These are phyloP conservation scores for Lactarius pseudohatsudake DNA, from an alignment of 768 basidiomycete genomes.

Conservation along the genomic window DNA sequence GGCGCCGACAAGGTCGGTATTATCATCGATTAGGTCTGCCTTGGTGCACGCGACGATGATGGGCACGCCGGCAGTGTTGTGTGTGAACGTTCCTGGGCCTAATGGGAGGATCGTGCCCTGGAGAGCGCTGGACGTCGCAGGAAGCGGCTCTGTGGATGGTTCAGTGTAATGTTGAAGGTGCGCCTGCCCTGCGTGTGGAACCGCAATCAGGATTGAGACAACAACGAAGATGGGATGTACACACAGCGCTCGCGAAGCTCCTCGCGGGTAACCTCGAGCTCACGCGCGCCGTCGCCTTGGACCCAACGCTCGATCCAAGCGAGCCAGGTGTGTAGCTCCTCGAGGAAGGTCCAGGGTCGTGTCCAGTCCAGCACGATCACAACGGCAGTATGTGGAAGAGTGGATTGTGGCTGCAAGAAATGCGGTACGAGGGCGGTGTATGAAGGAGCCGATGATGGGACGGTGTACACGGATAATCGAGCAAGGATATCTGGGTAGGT, in stretches of 20 bases:
- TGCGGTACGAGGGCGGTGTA: conserved; percentile 73
- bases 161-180: conserved; percentile 90
- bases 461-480: conserved; percentile 87
- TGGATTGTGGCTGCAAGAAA: conserved; percentile 69
- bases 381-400: conserved; percentile 70
- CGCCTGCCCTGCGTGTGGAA: conserved; percentile 74
- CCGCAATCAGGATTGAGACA: background rate
- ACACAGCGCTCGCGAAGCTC: conserved; percentile 81
- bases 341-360: conserved; percentile 86
- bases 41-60: conserved; percentile 91
- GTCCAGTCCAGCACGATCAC: conserved; percentile 95
- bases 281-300: conserved; percentile 64
- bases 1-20: conserved; percentile 61
- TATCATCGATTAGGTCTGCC: conserved; percentile 89
- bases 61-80: conserved; percentile 83
- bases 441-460: conserved; percentile 73
- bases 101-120: conserved; percentile 76
- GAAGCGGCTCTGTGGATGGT: conserved; percentile 65
- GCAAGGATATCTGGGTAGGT: conserved; percentile 72
- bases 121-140: conserved; percentile 56
- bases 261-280: conserved; percentile 71
- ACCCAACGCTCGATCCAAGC: conserved; percentile 83
- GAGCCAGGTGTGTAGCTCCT: conserved; percentile 83
- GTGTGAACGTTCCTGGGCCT: conserved; percentile 80
- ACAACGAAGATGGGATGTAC: conserved; percentile 35